Percentiles rank a stretch among this genome's conserved stretches.
Conservation (phyloP, 495 filamentous ascomycete genomes). For the Penicillium ochrochloron region DNA sequence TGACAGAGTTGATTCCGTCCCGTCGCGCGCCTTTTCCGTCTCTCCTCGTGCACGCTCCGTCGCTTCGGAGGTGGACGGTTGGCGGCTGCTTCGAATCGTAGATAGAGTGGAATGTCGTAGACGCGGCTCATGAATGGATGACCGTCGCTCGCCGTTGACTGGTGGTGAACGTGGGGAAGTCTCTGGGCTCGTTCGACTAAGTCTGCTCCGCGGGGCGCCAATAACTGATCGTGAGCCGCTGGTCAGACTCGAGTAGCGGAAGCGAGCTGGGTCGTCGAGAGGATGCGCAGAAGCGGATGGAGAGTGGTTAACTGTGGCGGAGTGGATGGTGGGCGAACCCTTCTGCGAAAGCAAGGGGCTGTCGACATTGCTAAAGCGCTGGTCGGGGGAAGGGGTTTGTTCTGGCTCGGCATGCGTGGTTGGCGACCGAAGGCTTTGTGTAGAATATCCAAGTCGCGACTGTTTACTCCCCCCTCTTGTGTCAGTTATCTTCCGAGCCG, state of each 20-base stretch:
- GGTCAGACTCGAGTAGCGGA: constrained; percentile 43
- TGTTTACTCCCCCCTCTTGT: constrained; percentile 21
- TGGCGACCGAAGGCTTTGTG: constrained; percentile 44
- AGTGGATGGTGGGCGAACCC: constrained; percentile 44
- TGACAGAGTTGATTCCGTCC: constrained; percentile 82
- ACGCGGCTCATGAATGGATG: constrained; percentile 51
- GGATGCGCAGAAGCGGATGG: constrained; percentile 55
- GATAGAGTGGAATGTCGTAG: constrained; percentile 61
- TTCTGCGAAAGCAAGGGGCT: constrained; percentile 50
- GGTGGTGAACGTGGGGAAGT: constrained; percentile 50
- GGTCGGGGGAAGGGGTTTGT: constrained; percentile 49
- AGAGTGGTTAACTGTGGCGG: constrained; percentile 42
- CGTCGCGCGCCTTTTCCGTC: constrained; percentile 60
- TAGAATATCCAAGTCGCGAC: constrained; percentile 50
- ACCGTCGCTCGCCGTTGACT: constrained; percentile 48
- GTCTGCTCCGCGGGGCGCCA: constrained; percentile 44
- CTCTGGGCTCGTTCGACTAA: constrained; percentile 47
- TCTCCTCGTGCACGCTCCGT: constrained; percentile 44
- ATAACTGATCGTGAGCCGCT: constrained; percentile 52
- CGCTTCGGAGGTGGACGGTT: constrained; percentile 52
- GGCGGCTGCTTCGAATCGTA: constrained; percentile 51
- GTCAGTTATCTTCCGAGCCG: constrained; percentile 12
- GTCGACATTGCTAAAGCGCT: constrained; percentile 48
- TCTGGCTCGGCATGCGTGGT: constrained; percentile 40
- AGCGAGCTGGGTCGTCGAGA: constrained; percentile 50